Evolutionary conservation across 2,329 filamentous ascomycete species (phyloP).

Genomic region (Penicillium corylophilum): DNA sequence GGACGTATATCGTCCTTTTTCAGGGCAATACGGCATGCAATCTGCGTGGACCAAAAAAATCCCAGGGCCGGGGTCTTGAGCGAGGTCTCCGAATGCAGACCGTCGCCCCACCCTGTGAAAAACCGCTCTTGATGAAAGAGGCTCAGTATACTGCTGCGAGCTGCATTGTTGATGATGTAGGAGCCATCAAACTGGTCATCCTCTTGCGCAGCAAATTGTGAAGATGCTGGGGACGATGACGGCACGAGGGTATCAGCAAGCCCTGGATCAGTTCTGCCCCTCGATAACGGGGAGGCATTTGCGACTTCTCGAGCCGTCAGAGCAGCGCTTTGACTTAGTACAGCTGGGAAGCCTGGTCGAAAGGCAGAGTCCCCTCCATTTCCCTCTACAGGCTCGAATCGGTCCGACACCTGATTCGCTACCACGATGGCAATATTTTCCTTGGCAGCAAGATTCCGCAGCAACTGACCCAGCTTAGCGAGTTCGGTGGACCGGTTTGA

Average conservation of each 20-base stretch:
- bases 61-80: constrained; percentile 82
- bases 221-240: constrained; percentile 32
- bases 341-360: constrained; percentile 9
- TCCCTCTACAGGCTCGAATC: constrained; percentile 56
- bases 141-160: constrained; percentile 58
- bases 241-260: constrained; percentile 17
- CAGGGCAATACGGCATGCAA: constrained; percentile 77
- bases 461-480: constrained; percentile 67
- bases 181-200: constrained; percentile 30
- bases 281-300: constrained; percentile 22
- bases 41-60: constrained; percentile 86
- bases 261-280: constrained; percentile 12
- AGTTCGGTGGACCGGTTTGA: constrained; percentile 75
- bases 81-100: constrained; percentile 33
- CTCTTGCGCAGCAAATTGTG: constrained; percentile 29
- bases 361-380: background rate
- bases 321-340: constrained; percentile 8
- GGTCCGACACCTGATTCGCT: constrained; percentile 92
- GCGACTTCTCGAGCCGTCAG: constrained; percentile 19
- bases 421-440: constrained; percentile 82
- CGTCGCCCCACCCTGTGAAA: constrained; percentile 93
- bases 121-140: constrained; percentile 90
- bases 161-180: constrained; percentile 40
- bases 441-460: constrained; percentile 72
- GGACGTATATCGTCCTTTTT: constrained; percentile 65